phyloP scores from a whole-genome alignment of 139 green algal genomes.

The Chlamydomonas applanata region DNA sequence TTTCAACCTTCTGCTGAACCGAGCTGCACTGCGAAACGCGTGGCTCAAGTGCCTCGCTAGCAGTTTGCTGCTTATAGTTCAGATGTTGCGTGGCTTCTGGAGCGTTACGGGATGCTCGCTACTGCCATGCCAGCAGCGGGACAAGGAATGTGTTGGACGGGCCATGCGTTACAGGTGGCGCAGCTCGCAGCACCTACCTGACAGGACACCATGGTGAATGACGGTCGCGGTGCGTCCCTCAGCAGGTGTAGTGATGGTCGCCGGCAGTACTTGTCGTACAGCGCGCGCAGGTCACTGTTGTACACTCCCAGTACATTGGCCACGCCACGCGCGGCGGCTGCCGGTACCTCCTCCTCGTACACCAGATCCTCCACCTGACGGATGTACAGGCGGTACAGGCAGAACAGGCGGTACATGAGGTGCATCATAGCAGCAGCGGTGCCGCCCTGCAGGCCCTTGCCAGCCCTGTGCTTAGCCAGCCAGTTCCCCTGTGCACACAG shows the following conservation, averaged over 20 bases:
- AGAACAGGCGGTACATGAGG: not conserved
- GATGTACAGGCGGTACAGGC: conserved; percentile 10
- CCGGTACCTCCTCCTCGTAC: conserved; percentile 30
- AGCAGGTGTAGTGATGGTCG: conserved; percentile 6
- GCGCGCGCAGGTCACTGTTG: conserved; percentile 58
- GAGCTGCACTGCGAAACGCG: too few species aligned
- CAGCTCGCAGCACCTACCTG: not conserved
- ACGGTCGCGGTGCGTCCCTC: not conserved
- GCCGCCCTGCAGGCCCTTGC: too few species aligned
- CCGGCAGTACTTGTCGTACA: conserved; percentile 71
- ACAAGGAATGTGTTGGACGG: too few species aligned
- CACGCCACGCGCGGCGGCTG: conserved; percentile 21
- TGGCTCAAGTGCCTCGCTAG: too few species aligned
- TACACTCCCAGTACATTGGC: conserved; percentile 50
- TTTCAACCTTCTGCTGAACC: too few species aligned
- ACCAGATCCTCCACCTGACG: conserved; percentile 57
- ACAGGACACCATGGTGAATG: conserved; percentile 25
- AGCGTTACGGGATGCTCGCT: too few species aligned
- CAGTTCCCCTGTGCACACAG: too few species aligned
- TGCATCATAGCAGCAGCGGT: not conserved
- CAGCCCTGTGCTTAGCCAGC: too few species aligned
- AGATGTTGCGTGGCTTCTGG: too few species aligned
- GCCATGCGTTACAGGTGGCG: too few species aligned
- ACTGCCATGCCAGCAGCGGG: too few species aligned
- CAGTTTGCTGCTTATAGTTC: too few species aligned